Conservation (phyloP, 208 protist genomes). For the Acanthamoeba triangularis region DNA sequence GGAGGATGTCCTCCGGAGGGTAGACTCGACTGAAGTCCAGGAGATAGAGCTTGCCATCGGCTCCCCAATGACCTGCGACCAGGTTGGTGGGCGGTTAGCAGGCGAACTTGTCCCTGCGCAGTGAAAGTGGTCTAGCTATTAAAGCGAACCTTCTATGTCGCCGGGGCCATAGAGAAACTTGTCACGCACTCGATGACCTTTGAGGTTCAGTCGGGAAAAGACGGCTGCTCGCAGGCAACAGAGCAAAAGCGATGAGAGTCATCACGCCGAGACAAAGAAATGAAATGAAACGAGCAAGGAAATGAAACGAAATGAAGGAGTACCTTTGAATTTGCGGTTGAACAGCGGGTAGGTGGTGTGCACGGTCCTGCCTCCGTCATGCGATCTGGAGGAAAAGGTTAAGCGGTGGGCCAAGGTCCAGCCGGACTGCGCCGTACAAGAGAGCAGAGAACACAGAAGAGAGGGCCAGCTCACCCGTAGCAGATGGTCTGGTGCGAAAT, state of each 20-base stretch:
- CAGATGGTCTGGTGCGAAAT: constrained; percentile 17
- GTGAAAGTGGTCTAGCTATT: background rate
- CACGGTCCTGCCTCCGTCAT: background rate
- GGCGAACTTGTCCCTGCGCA: background rate
- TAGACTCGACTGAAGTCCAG: constrained; percentile 72
- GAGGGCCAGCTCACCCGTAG: constrained; percentile 15
- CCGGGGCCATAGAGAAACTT: constrained; percentile 64
- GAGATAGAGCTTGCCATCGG: constrained; percentile 62
- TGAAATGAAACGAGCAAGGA: no score
- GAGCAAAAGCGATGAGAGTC: no score
- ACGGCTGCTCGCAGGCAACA: constrained; percentile 17
- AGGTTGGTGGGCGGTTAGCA: background rate
- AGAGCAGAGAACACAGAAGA: no score
- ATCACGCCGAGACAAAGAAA: no score
- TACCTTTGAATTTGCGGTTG: constrained; percentile 38
- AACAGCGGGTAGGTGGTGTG: background rate
- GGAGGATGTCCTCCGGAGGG: constrained; percentile 1
- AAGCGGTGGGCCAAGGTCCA: background rate
- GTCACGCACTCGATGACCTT: background rate
- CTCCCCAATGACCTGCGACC: constrained; percentile 50
- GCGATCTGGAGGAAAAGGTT: background rate
- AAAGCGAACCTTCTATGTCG: no score
- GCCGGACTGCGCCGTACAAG: no score
- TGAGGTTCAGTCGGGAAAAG: constrained; percentile 61
- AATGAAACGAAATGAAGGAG: background rate